Base-by-base conservation (phyloP, 1,284 basidiomycete genomes). In the Ustilago shanxiensis region DNA sequence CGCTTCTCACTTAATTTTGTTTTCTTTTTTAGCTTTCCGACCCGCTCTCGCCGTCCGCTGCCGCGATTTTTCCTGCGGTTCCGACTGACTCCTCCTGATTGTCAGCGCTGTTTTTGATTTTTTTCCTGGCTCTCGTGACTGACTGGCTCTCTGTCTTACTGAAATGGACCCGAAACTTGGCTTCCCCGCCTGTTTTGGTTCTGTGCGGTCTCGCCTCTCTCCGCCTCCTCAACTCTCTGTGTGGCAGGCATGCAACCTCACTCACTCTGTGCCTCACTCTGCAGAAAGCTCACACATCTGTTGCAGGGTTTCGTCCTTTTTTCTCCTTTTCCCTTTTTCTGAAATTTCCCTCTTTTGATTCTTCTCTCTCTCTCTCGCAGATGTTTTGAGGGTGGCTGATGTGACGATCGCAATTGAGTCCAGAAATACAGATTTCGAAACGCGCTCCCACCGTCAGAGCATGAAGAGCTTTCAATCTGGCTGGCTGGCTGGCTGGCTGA, bases 1-100 rank as follows among this genome's bases (percentile, higher is more conserved):
- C 3, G 44, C 44, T 33, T 11, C 5, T 33, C 31, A 33, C 31
- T 11, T 33, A 5, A 11, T 33, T 33, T 33, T 11, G 5, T 33
- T 5, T 33, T 33, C 31, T 33, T 33, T 5, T 33, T 33, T 33
- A 33, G 31, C 44, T 45, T 20, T 22, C 44, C 44, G 44, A 45
- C 44, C 44, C n/a, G 44, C 44, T 45, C 44, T 22, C 44, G 44
- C 44, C 44, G 44, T 22, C 22, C 22, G 44, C 18, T 45, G 44
- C 22, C n/a, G 44, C 44, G n/a, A 3, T 14, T 37, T 37, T 37
- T 16, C 35, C 35, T 37, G 6, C 13, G 13, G 13, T 20, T 14
- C n/a, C n/a, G 39, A 4, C 39, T 41, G 39, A 4, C 31, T 8
- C 11, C 31, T 33, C 11, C 11, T 33, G 11, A n/a, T n/a, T n/a